A percentile compares a stretch with the other conserved stretches of the same genome.
These are phyloP conservation scores for Ceratocystis cacaofunesta DNA, from an alignment of 2,329 filamentous ascomycete species.

Conservation along the genomic window DNA sequence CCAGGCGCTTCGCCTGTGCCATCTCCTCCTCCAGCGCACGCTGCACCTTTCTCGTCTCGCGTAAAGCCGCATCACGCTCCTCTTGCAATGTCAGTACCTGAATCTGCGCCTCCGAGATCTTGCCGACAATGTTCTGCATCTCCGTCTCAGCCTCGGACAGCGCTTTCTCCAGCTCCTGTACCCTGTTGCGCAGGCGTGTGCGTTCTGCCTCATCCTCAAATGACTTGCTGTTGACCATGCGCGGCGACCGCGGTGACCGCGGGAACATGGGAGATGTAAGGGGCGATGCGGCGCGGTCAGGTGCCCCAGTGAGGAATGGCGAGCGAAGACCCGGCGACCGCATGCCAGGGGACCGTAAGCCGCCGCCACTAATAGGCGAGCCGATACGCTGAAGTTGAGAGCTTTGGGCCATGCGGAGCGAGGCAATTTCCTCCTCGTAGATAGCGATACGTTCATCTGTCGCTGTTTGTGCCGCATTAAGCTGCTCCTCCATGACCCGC, in stretches of 20 bases:
- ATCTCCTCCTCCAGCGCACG: slow-evolving; percentile 49
- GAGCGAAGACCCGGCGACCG: slow-evolving; percentile 8
- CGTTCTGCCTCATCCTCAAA: slow-evolving; percentile 62
- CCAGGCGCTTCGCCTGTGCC: slow-evolving; percentile 14
- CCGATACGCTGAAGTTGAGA: slow-evolving; percentile 52
- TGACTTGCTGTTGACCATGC: slow-evolving; percentile 43
- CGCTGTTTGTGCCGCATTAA: slow-evolving; percentile 67
- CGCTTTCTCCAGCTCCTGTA: slow-evolving; percentile 73
- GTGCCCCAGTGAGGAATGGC: slow-evolving; percentile 19
- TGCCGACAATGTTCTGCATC: slow-evolving; percentile 67
- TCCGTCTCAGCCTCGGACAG: slow-evolving; percentile 45
- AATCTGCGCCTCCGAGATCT: slow-evolving; percentile 70
- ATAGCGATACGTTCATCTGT: slow-evolving; percentile 71
- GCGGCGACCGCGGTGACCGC: slow-evolving; percentile 30
- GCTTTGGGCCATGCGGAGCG: slow-evolving; percentile 62
- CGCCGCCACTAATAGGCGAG: slow-evolving; percentile 21
- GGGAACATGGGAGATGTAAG: slow-evolving; percentile 25
- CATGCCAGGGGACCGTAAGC: slow-evolving; percentile 20
- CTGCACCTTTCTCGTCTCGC: slow-evolving; percentile 55
- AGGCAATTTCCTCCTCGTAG: slow-evolving; percentile 72
- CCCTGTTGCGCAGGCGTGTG: slow-evolving; percentile 58
- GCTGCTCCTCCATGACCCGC: slow-evolving; percentile 66
- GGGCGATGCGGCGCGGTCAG: slow-evolving; percentile 23
- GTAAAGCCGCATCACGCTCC: slow-evolving; percentile 58
- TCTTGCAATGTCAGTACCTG: slow-evolving; percentile 68